A percentile compares a stretch with the other conserved stretches of the same genome.
These are phyloP conservation scores for Leishmania tarentolae DNA, from an alignment of 208 protist genomes.

Conservation along the genomic window DNA sequence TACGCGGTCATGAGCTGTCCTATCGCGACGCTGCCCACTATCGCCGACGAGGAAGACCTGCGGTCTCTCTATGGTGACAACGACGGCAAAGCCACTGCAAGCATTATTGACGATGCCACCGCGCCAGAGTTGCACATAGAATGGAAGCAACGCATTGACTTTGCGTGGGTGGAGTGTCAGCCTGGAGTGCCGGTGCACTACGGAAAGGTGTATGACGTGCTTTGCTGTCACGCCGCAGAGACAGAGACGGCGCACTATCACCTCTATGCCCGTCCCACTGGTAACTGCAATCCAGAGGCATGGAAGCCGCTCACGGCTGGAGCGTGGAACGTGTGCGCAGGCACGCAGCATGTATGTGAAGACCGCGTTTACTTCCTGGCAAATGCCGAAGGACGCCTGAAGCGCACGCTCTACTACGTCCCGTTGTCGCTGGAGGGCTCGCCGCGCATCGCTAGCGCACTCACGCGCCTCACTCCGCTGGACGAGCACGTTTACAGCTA, in stretches of 20 bases:
- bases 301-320: slow-evolving; percentile 74
- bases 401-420: slow-evolving; percentile 55
- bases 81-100: slow-evolving; percentile 16
- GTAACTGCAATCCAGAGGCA: slow-evolving; percentile 10
- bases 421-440: slow-evolving; percentile 28
- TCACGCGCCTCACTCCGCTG: slow-evolving; percentile 45
- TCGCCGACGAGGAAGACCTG: slow-evolving; percentile 40
- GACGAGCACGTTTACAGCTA: slow-evolving; percentile 67
- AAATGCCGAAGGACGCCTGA: slow-evolving; percentile 63
- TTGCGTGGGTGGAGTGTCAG: slow-evolving; percentile 77
- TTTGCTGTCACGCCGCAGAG: slow-evolving; percentile 57
- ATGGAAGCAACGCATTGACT: slow-evolving; percentile 65
- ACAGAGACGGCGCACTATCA: slow-evolving; percentile 67
- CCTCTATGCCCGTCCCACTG: slow-evolving; percentile 43
- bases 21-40: slow-evolving; percentile 46
- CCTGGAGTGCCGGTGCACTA: slow-evolving; percentile 51
- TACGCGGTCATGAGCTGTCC: slow-evolving; percentile 62
- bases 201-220: slow-evolving; percentile 54
- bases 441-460: slow-evolving; percentile 25
- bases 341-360: slow-evolving; percentile 15
- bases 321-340: slow-evolving; percentile 67
- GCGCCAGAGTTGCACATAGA: slow-evolving; percentile 33
- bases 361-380: slow-evolving; percentile 63
- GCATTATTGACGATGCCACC: slow-evolving; percentile 15
- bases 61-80: slow-evolving; percentile 27